Evolutionary conservation across 257 asterid genomes (phyloP).

Genomic region (Nicotiana tomentosiformis): DNA sequence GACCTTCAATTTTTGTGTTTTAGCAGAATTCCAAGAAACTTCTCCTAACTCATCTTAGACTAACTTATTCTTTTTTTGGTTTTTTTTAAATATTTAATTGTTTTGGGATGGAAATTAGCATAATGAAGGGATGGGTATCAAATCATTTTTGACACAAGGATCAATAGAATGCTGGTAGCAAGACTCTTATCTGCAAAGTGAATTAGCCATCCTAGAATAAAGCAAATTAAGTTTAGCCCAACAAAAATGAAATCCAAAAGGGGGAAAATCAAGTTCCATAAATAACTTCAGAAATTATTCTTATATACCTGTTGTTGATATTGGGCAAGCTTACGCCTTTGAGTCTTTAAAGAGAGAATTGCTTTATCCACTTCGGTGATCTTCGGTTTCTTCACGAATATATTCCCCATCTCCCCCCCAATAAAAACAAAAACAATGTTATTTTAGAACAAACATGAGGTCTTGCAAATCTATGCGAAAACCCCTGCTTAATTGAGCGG

Average conservation of each 20-base stretch:
- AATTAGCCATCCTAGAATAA: no score
- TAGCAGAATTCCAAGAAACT: neutral
- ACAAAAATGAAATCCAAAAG: neutral
- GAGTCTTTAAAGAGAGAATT: constrained; percentile 92
- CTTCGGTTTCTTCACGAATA: constrained; percentile 87
- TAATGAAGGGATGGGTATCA: neutral
- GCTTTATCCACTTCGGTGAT: constrained; percentile 93
- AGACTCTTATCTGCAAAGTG: no score
- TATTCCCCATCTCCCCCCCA: constrained; percentile 55
- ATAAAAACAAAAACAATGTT: neutral
- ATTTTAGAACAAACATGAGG: neutral
- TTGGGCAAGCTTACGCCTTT: constrained; percentile 91
- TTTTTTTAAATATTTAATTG: neutral
- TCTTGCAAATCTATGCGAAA: neutral
- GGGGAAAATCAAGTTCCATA: neutral
- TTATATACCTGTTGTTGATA: constrained; percentile 76
- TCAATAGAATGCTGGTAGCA: no score
- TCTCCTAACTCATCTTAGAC: neutral
- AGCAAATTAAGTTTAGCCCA: neutral
- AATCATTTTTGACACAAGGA: no score
- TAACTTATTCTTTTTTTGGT: neutral
- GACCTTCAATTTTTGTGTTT: neutral
- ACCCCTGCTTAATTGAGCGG: neutral
- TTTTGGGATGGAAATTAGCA: neutral
- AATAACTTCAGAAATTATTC: no score